phyloP scores from a whole-genome alignment of 805 yeast species.

The Metschnikowia orientalis region DNA sequence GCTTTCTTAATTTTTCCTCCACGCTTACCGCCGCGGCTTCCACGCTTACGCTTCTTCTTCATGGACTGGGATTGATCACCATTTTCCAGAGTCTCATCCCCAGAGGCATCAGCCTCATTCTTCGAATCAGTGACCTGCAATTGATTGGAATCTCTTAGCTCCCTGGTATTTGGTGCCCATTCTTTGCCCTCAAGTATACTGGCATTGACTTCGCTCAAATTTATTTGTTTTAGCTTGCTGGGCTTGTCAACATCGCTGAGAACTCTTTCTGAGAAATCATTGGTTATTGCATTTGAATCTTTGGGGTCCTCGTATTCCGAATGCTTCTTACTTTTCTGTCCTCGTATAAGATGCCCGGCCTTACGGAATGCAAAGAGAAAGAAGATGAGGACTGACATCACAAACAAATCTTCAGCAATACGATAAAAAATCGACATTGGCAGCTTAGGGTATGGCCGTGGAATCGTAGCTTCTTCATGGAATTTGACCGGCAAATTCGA shows the following conservation, averaged over 20 bases:
- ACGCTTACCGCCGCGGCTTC: slow-evolving; percentile 78
- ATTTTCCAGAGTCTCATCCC: slow-evolving; percentile 8
- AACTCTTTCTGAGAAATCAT: too few species aligned
- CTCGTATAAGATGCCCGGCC: slow-evolving; percentile 7
- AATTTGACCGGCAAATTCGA: slow-evolving; percentile 3
- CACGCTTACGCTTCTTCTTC: slow-evolving; percentile 70
- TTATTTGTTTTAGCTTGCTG: too few species aligned
- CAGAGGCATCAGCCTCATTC: not conserved
- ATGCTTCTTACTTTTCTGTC: slow-evolving; percentile 1
- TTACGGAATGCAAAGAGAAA: slow-evolving; percentile 34
- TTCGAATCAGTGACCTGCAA: too few species aligned
- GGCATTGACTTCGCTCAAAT: too few species aligned
- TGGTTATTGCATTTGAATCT: too few species aligned
- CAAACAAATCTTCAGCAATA: slow-evolving; percentile 47
- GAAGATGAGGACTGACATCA: slow-evolving; percentile 35
- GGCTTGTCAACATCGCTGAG: too few species aligned
- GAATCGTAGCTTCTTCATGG: not conserved
- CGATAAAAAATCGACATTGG: slow-evolving; percentile 22
- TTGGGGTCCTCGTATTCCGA: too few species aligned
- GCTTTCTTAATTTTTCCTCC: slow-evolving; percentile 28
- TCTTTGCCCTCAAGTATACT: too few species aligned
- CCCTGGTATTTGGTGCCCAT: too few species aligned
- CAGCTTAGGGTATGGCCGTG: slow-evolving; percentile 1
- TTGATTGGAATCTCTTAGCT: too few species aligned
- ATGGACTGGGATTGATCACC: slow-evolving; percentile 16